Evolutionary conservation across 495 filamentous ascomycete species (phyloP).

Genomic region (Recurvomyces mirabilis): DNA sequence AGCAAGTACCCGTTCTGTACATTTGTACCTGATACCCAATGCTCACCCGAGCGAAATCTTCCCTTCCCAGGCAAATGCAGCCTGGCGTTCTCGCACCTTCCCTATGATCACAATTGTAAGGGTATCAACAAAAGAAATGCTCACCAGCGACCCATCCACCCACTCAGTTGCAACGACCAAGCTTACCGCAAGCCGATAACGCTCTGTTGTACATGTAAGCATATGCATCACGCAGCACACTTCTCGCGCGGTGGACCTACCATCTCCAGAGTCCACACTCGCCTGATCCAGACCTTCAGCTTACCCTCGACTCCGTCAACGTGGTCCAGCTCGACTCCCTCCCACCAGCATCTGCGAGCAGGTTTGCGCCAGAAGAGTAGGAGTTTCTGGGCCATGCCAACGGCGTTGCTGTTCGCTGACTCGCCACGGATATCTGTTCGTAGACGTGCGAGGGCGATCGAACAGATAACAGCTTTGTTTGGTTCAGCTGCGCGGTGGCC

Average conservation of each 20-base stretch:
- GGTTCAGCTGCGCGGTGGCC: conserved; percentile 92
- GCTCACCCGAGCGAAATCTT: too few species aligned
- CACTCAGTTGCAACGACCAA: too few species aligned
- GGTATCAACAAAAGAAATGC: too few species aligned
- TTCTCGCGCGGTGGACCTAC: conserved; percentile 35
- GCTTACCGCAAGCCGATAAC: neutral
- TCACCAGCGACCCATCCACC: too few species aligned
- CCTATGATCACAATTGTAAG: too few species aligned
- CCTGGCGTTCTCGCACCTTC: too few species aligned
- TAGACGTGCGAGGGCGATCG: conserved; percentile 81
- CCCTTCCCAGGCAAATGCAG: too few species aligned
- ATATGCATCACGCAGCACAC: neutral
- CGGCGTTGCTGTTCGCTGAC: conserved; percentile 44
- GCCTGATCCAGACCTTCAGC: conserved; percentile 93
- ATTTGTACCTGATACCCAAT: too few species aligned
- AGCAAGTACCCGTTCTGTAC: too few species aligned
- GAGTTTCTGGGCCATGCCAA: conserved; percentile 98
- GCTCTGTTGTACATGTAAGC: neutral
- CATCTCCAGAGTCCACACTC: conserved; percentile 99
- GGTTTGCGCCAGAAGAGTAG: conserved; percentile 98
- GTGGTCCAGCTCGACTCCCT: conserved; percentile 81
- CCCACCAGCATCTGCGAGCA: conserved; percentile 96
- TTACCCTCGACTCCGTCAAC: conserved; percentile 87
- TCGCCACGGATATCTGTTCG: conserved; percentile 75
- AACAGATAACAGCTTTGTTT: conserved; percentile 96